Percentiles rank a stretch among this genome's conserved stretches.
Evolutionary conservation across 495 filamentous ascomycete genomes (phyloP).

Genomic region (Penicillium atrosanguineum): DNA sequence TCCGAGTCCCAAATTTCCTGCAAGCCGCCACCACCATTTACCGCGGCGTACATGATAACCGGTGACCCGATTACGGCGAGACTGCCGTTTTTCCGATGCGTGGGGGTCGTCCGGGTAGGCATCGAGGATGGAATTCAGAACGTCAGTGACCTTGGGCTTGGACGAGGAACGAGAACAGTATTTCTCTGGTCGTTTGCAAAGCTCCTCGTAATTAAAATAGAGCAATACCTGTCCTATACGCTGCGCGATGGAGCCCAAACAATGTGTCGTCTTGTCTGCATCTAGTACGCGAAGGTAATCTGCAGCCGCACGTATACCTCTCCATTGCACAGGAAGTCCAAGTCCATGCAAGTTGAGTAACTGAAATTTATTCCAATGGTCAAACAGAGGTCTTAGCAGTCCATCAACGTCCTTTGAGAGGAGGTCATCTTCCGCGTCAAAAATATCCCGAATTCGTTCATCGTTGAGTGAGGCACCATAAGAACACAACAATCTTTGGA

Average conservation of each 20-base stretch:
- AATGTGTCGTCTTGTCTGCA: neutral
- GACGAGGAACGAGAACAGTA: neutral
- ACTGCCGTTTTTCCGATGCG: too few relatives aligned
- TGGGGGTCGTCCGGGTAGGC: too few relatives aligned
- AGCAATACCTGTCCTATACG: neutral
- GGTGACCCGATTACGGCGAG: too few relatives aligned
- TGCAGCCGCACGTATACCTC: neutral
- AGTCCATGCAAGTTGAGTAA: neutral
- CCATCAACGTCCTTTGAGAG: neutral
- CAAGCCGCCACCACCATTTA: too few relatives aligned
- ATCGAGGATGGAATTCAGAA: too few relatives aligned
- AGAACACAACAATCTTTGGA: neutral
- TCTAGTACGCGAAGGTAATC: neutral
- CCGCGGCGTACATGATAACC: too few relatives aligned
- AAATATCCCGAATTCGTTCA: neutral
- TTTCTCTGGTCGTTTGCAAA: neutral
- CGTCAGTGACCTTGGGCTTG: neutral
- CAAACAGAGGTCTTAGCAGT: neutral
- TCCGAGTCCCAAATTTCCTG: too few relatives aligned
- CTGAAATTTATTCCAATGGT: neutral
- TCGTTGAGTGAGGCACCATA: neutral
- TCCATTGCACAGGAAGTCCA: neutral
- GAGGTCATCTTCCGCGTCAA: neutral
- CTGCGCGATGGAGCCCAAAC: neutral
- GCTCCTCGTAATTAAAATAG: slow-evolving; percentile 1